phyloP scores from a whole-genome alignment of 2,329 filamentous ascomycete species.

The Cercospora nicotianae region DNA sequence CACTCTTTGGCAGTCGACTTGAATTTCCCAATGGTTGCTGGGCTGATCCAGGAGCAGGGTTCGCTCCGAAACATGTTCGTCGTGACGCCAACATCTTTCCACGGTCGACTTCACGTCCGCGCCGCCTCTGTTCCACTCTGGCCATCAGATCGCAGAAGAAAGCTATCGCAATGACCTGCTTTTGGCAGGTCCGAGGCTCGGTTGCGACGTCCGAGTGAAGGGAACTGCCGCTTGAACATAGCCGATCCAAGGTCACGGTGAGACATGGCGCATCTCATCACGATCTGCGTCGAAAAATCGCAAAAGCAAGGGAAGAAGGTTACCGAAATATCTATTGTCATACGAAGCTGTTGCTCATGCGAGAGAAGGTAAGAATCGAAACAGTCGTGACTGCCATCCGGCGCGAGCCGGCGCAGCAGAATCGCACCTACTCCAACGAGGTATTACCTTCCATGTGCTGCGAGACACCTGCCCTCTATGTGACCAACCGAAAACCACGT shows the following conservation, averaged over 20 bases:
- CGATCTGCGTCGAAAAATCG: not conserved
- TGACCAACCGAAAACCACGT: not conserved
- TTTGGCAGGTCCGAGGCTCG: not conserved
- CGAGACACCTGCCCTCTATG: not conserved
- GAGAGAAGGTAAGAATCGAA: slow-evolving; percentile 1
- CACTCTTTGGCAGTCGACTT: not conserved
- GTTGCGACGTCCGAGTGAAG: not conserved
- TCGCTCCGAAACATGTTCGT: not conserved
- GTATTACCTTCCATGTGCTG: not conserved
- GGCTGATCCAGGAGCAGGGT: not conserved
- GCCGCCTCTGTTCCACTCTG: not conserved
- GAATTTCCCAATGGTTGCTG: not conserved
- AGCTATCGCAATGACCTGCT: not conserved
- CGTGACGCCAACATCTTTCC: not conserved
- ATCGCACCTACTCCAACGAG: not conserved
- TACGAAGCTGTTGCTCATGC: not conserved
- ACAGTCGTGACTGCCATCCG: not conserved
- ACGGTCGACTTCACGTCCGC: not conserved
- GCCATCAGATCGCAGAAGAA: not conserved
- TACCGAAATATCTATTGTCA: not conserved
- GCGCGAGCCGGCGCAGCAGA: not conserved
- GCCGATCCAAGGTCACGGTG: not conserved
- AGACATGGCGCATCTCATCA: not conserved
- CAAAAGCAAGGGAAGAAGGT: not conserved
- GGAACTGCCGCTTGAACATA: not conserved